These are phyloP conservation scores for Gracilaria domingensis DNA, from an alignment of 23 red algal species.

Conservation along the genomic window DNA sequence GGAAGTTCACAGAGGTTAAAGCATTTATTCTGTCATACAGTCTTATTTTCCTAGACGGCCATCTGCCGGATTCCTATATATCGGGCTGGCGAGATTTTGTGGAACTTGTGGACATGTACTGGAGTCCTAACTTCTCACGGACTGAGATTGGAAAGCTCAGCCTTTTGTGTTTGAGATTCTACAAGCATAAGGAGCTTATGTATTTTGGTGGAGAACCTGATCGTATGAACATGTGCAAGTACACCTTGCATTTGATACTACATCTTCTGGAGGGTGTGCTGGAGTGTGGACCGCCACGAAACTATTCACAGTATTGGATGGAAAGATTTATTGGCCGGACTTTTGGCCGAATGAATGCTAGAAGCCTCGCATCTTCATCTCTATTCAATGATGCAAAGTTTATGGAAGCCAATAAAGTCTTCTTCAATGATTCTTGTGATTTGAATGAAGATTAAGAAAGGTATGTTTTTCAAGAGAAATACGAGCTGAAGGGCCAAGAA, in stretches of 20 bases:
- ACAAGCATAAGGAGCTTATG: neutral
- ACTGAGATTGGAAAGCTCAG: neutral
- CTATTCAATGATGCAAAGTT: slow-evolving; percentile 12
- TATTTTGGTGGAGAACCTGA: neutral
- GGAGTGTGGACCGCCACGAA: neutral
- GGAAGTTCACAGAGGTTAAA: slow-evolving; percentile 13
- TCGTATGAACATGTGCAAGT: slow-evolving; percentile 19
- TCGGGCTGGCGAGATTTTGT: slow-evolving; percentile 4
- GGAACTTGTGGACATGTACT: slow-evolving; percentile 12
- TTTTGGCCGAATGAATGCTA: neutral
- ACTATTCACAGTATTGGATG: slow-evolving; percentile 28
- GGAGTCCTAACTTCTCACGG: neutral
- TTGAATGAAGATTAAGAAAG: neutral
- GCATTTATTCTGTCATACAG: slow-evolving; percentile 22
- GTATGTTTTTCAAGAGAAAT: neutral
- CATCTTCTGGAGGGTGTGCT: neutral
- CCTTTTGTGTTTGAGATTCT: neutral
- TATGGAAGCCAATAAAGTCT: neutral
- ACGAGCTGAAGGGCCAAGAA: neutral
- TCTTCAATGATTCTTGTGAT: neutral
- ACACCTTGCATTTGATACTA: neutral
- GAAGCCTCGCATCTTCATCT: slow-evolving; percentile 19
- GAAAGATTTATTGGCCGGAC: slow-evolving; percentile 16
- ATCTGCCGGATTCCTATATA: neutral
- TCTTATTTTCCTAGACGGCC: slow-evolving; percentile 3